A percentile compares a stretch with the other conserved stretches of the same genome.
phyloP scores from a whole-genome alignment of 1,284 basidiomycete species.

The Ustilago cynodontis region DNA sequence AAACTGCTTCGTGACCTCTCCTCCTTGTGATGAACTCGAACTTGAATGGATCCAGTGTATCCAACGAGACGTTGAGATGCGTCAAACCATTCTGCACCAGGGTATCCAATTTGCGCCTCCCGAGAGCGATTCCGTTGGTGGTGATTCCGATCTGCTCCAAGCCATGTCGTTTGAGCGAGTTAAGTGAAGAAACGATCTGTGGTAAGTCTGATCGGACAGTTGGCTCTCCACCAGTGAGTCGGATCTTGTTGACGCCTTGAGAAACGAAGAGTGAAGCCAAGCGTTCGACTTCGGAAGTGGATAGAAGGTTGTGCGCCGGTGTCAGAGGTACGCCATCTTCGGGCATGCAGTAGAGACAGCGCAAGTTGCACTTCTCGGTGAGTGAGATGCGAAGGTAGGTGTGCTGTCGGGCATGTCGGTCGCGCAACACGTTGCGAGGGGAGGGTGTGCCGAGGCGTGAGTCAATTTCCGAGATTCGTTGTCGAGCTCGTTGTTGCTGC shows the following conservation, averaged over 20 bases:
- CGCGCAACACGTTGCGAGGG: conserved; percentile 41
- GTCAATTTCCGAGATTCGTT: conserved; percentile 42
- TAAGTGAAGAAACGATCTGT: conserved; percentile 75
- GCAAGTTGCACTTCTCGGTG: conserved; percentile 86
- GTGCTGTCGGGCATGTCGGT: conserved; percentile 72
- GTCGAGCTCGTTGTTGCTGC: conserved; percentile 27
- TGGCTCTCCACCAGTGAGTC: conserved; percentile 88
- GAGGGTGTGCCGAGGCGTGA: conserved; percentile 17
- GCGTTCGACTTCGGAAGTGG: conserved; percentile 79
- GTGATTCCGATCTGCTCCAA: conserved; percentile 86
- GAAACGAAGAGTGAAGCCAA: conserved; percentile 81
- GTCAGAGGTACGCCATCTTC: conserved; percentile 82
- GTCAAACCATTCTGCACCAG: conserved; percentile 81
- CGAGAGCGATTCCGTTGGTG: conserved; percentile 82
- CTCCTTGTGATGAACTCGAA: conserved; percentile 85
- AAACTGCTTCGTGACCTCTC: conserved; percentile 79
- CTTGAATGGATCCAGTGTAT: conserved; percentile 87
- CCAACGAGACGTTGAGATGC: conserved; percentile 80
- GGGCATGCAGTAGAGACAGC: conserved; percentile 93
- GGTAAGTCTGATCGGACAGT: conserved; percentile 83
- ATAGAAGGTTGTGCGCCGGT: conserved; percentile 78
- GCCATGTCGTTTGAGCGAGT: conserved; percentile 72
- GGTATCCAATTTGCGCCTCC: conserved; percentile 77
- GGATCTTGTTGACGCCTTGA: conserved; percentile 85
- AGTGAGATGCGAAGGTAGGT: conserved; percentile 87